Base-by-base conservation (phyloP, 306 rosid genomes). In the Citrullus amarus region DNA sequence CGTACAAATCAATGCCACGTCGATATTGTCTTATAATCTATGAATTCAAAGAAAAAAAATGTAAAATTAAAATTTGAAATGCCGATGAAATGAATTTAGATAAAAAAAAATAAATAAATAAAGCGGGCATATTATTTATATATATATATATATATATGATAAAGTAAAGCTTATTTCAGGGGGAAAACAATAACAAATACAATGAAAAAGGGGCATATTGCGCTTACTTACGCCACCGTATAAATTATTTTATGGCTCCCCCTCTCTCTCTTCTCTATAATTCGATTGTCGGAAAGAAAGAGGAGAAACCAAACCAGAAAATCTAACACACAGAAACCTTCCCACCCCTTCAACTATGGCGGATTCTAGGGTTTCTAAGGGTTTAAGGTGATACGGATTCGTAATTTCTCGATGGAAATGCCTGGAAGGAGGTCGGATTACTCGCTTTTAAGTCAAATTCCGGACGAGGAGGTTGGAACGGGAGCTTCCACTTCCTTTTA, bases 341-440 rank as follows among this genome's bases (percentile, higher is more conserved):
- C 25, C 20, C 8, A 32, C 14, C 43, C 10, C 54, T 68, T 72
- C 77, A 76, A 36, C 87, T 86, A 92, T 92, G 97, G 87, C 83
- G 85, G 90, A 79, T 89, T 86, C 86, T 82, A 89, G 92, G 89
- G 87, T 83, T 79, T 79, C 79, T 56, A 41, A 67, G 84, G 81
- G 61, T 89, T 87, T 85, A 84, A 88, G 83, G 83, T 74, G 46
- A 25, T 41, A 25, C 70, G 81, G 80, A 48, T 70, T 58, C 13
- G 11, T 13, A 5, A 17, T 48, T 78, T 72, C 81, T 85, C 78
- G 66, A 90, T 91, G 98, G 98, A 96, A 90, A 96, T 92, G 90
- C 93, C 96, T 72, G 87, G 85, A 2, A 85, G 93, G 84, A 91
- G 97, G 88, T 90, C 98, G 79, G 91, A 96, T 85, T 96, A 96